Evolutionary conservation across 495 filamentous ascomycete genomes (phyloP).

Genomic region (Corynascus novoguineensis): DNA sequence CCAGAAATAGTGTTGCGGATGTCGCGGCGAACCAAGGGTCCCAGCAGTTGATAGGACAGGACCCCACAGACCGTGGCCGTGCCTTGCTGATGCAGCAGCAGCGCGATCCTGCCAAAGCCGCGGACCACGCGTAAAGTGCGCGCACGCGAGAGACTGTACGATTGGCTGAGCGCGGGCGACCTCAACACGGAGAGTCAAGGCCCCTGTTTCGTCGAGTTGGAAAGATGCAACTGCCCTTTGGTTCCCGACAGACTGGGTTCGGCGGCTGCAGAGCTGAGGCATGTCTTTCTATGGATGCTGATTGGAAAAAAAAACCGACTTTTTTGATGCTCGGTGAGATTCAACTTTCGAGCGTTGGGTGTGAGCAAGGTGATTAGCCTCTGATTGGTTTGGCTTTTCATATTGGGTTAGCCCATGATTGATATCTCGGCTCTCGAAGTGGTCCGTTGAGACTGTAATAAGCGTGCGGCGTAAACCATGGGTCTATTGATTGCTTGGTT

Average conservation of each 20-base stretch:
- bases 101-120: background rate
- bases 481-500: background rate
- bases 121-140: slow-evolving; percentile 12
- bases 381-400: background rate
- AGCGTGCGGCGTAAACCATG: background rate
- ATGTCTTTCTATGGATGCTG: background rate
- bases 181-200: background rate
- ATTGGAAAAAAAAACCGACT: slow-evolving; percentile 8
- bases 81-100: slow-evolving; percentile 7
- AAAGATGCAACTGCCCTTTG: background rate
- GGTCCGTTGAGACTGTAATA: background rate
- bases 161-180: slow-evolving; percentile 3
- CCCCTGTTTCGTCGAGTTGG: background rate
- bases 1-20: slow-evolving; percentile 11
- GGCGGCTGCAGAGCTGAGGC: slow-evolving; percentile 13
- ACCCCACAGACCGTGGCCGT: background rate
- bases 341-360: background rate
- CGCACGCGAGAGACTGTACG: slow-evolving; percentile 3
- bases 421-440: too few species aligned
- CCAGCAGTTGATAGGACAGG: background rate
- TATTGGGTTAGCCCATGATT: too few species aligned
- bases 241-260: slow-evolving; percentile 10
- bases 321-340: background rate
- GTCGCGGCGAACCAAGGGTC: background rate
- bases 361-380: background rate